phyloP scores from a whole-genome alignment of 169 alveolate genomes.

The Plasmodium gonderi region DNA sequence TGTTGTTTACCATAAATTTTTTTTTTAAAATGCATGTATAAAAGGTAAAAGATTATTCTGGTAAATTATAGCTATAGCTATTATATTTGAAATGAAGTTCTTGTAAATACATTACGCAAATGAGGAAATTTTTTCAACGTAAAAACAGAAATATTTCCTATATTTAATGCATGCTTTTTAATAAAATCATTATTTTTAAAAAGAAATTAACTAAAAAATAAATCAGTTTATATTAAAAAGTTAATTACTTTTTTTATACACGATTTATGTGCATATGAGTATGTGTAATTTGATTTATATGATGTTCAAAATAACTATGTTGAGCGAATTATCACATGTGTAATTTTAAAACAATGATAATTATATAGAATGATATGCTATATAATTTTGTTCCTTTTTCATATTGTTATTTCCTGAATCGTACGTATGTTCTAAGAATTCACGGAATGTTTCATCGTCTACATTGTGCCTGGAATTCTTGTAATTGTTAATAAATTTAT shows the following conservation, averaged over 20 bases:
- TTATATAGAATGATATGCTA: not conserved
- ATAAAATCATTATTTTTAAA: not conserved
- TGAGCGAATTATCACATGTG: not conserved
- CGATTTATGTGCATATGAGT: not conserved
- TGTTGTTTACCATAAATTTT: not conserved
- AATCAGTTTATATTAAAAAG: not conserved
- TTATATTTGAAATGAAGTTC: not conserved
- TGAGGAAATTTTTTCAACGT: not conserved
- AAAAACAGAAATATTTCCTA: not conserved
- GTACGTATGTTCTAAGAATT: not conserved
- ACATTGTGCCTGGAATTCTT: not conserved
- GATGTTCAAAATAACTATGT: not conserved
- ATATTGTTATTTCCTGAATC: not conserved
- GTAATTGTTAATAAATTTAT: not conserved
- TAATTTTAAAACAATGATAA: not conserved
- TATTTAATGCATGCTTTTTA: not conserved
- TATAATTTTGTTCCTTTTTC: not conserved
- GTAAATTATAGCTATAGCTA: not conserved
- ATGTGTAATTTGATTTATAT: not conserved
- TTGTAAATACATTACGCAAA: not conserved
- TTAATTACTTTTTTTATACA: not conserved
- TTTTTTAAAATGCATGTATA: not conserved
- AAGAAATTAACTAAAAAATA: not conserved
- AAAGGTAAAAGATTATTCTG: not conserved
- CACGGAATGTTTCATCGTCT: not conserved